Percentiles rank a stretch among this genome's conserved stretches.
phyloP scores from a whole-genome alignment of 2,329 filamentous ascomycete species.

The Myriosclerotinia duriaeana region DNA sequence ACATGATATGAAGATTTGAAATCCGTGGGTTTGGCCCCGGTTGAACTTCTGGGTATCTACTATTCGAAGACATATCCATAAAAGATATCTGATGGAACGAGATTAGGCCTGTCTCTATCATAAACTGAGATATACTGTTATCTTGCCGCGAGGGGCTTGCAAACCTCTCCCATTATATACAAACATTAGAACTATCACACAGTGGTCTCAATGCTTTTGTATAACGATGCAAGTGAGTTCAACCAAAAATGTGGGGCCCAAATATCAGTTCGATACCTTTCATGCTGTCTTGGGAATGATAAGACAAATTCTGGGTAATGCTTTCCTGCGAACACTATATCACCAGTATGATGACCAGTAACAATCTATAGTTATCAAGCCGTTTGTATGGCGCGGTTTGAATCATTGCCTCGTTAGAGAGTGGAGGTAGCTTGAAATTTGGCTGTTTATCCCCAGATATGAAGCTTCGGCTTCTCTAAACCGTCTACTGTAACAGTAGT shows the following conservation, averaged over 20 bases:
- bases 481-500: not conserved
- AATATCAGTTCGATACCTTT: constrained; percentile 1
- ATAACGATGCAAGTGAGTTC: not conserved
- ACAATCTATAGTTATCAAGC: not conserved
- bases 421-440: not conserved
- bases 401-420: not conserved
- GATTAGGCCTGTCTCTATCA: not conserved
- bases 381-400: constrained; percentile 6
- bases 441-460: not conserved
- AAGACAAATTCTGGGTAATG: not conserved
- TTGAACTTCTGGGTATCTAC: not conserved
- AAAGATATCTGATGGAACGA: not conserved
- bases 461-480: not conserved
- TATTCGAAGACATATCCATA: not conserved
- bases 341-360: not conserved
- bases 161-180: not conserved
- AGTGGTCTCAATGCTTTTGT: not conserved
- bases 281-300: not conserved
- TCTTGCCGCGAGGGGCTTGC: not conserved
- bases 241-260: not conserved
- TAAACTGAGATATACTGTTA: not conserved
- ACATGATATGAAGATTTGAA: not conserved
- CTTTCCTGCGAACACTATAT: constrained; percentile 1
- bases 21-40: not conserved
- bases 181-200: not conserved